Base-by-base conservation (phyloP, 2,329 filamentous ascomycete genomes). In the Periglandula ipomoeae region DNA sequence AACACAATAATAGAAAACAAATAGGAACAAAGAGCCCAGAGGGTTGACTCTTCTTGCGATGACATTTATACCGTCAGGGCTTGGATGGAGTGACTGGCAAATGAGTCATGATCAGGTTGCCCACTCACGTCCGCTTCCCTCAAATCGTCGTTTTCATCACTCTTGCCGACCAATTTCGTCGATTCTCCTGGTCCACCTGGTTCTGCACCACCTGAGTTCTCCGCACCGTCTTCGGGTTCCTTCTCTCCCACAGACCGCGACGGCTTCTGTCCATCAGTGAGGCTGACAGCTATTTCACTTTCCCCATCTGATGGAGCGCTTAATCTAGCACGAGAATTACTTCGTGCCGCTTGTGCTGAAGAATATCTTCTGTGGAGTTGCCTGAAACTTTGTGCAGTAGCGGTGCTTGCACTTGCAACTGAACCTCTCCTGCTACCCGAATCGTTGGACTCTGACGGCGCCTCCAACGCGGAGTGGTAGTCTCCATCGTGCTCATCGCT, bases 381-480 rank as follows among this genome's bases (percentile, higher is more conserved):
- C 35, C 77, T 73, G 59, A 84, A 83, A 57, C 82, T 86, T 56
- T 75, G 71, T 1, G 80, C 80, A 3, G 84, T 85, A 17, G 81
- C 78, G 10, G 82, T 85, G 64, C 81, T 85, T 13, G 74, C 74
- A 55, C 82, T 87, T 19, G 81, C 77, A 15, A 75, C 69, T 2
- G 84, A 87, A 38, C 72, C 78, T 27, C 81, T 74, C 17, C 81
- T 76, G 34, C 72, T 73, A 10, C 59, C 62, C n/a, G 64, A 58
- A n/a, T 73, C 71, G 8, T 62, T 61, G 15, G 62, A 60, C n/a
- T 70, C 70, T 3, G 67, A 59, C 5, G 69, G 65, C 19, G 70
- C 68, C 6, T 70, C 70, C 2, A 75, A 60, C n/a, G 73, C 67
- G 5, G 76, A 76, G 40, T 72, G 70, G 50, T 75, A 79, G 56